These are phyloP conservation scores for Lactarius trivialis DNA, from an alignment of 768 basidiomycete genomes.

Conservation along the genomic window DNA sequence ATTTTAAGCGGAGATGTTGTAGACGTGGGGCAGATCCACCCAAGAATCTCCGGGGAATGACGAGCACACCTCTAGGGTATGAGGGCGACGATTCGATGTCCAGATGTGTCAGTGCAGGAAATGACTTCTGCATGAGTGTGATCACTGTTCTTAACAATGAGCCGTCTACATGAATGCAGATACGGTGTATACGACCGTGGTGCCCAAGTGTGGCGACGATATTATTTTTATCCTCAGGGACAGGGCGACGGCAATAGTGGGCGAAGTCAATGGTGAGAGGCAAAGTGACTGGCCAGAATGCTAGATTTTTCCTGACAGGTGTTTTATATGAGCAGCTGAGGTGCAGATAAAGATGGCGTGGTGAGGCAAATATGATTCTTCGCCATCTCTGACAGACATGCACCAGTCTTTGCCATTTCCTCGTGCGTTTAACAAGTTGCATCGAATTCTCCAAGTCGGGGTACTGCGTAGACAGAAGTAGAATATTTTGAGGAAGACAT, in stretches of 20 bases:
- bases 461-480: background rate
- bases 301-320: background rate
- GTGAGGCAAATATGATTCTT: background rate
- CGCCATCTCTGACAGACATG: background rate
- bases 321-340: background rate
- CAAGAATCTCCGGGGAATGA: background rate
- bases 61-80: too few relatives aligned
- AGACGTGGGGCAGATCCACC: background rate
- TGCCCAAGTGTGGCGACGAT: background rate
- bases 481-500: background rate
- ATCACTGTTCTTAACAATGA: background rate
- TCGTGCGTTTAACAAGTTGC: background rate
- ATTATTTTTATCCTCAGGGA: background rate
- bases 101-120: background rate
- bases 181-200: background rate
- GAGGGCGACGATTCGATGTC: background rate
- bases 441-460: too few relatives aligned
- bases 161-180: background rate
- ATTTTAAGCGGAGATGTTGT: background rate
- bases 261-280: background rate
- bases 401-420: background rate
- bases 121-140: background rate
- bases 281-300: background rate
- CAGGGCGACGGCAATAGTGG: fast-evolving
- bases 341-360: background rate